Base-by-base conservation (phyloP, 257 asterid species). In the Nicotiana tabacum region DNA sequence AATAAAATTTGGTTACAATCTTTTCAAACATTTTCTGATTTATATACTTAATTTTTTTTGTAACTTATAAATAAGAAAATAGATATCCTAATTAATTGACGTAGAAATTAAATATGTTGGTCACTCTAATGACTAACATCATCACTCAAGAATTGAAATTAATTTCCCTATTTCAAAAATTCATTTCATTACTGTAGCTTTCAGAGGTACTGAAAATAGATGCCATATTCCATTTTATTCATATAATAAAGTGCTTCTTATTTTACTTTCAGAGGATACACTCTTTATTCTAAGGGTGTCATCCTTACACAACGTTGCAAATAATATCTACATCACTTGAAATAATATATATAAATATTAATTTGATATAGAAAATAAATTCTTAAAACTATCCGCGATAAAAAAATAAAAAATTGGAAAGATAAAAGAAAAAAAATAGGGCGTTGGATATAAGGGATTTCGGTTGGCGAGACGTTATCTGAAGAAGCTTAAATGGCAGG, bases 401-500 rank as follows among this genome's bases (percentile, higher is more conserved):
- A 33, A 1, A n/a, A 56, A 29, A 30, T 0, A 61, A 32, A 21
- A 62, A 39, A 6, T 6, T 7, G 13, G 24, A 80, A 61, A 21
- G 66, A 11, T 18, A 61, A 30, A 66, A 33, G n/a, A 5, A 21
- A 29, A 9, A 9, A 7, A 21, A 21, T 8, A 39, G 5, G 6
- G 66, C 2, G 66, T 61, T 60, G 66, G 66, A n/a, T 24, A 60
- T 0, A 9, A 7, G 10, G 43, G 5, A 8, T 6, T 77, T 51
- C 15, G 18, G 16, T 61, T 32, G 56, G 56, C n/a, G 46, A 68
- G 65, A 79, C 39, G 27, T 66, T 56, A 29, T 48, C 48, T 5
- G 46, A 66, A 9, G 67, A 18, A 13, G 70, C 56, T 65, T 64
- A 51, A 27, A 30, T 78, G 84, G 77, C 66, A 81, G 85, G 83